phyloP scores from a whole-genome alignment of 345 rosid species.

The Eucalyptus viminalis region DNA sequence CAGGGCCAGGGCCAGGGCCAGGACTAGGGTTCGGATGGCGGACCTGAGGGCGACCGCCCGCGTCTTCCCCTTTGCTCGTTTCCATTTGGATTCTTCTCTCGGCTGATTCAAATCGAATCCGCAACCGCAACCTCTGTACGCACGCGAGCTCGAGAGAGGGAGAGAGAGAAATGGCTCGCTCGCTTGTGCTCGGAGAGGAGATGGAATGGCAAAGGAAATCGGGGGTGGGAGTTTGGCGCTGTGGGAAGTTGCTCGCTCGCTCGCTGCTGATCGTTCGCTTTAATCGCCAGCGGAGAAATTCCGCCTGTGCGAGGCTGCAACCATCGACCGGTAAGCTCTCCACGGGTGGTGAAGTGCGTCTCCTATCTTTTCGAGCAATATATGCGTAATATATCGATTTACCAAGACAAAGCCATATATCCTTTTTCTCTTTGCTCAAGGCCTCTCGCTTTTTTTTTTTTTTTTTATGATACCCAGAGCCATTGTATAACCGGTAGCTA shows the following conservation, averaged over 20 bases:
- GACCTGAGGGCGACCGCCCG: neutral
- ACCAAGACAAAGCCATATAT: neutral
- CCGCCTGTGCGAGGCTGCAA: neutral
- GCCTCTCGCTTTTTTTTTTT: neutral
- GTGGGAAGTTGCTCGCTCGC: neutral
- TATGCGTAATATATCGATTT: neutral
- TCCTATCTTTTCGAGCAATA: neutral
- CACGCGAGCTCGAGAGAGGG: neutral
- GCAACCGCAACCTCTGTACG: neutral
- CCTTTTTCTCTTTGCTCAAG: neutral
- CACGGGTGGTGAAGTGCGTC: neutral
- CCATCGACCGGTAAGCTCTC: neutral
- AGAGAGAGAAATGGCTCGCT: neutral
- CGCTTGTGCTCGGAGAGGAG: neutral
- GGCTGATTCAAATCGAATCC: neutral
- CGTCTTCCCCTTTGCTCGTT: neutral
- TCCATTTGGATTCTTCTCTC: neutral
- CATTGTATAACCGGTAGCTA: accelerated
- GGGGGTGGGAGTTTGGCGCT: neutral
- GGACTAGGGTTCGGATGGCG: neutral
- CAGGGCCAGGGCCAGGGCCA: neutral
- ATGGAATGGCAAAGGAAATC: neutral
- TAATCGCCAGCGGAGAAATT: neutral
- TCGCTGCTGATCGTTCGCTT: neutral
- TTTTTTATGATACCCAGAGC: accelerated